Conservation (phyloP, 371 early-diverging fungal species). For the Blakeslea trispora region DNA sequence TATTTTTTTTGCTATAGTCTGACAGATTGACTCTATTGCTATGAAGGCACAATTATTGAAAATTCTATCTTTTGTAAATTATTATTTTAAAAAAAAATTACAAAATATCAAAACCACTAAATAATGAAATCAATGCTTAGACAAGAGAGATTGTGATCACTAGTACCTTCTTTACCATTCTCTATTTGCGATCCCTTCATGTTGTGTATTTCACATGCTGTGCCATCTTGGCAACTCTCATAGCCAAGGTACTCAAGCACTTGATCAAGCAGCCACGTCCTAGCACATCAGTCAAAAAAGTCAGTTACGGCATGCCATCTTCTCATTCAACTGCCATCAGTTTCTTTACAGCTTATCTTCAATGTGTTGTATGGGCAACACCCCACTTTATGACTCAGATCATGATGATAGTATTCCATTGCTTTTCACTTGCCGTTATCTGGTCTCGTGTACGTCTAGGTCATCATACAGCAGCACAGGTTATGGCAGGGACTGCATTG, state of each 20-base stretch:
- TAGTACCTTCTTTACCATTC: slow-evolving; percentile 17
- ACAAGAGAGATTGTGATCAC: slow-evolving; percentile 17
- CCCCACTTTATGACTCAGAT: neutral
- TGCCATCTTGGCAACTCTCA: slow-evolving; percentile 23
- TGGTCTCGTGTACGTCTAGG: slow-evolving; percentile 60
- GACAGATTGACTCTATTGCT: too few species aligned
- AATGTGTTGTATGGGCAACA: slow-evolving; percentile 27
- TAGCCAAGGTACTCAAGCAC: slow-evolving; percentile 52
- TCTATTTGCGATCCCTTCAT: slow-evolving; percentile 37
- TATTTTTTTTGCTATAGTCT: too few species aligned
- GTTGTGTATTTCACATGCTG: slow-evolving; percentile 32
- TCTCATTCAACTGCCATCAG: slow-evolving; percentile 75
- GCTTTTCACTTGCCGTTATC: slow-evolving; percentile 44
- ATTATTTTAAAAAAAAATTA: too few species aligned
- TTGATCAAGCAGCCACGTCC: slow-evolving; percentile 52
- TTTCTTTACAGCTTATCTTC: slow-evolving; percentile 62
- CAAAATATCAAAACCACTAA: too few species aligned
- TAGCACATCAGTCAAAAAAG: slow-evolving; percentile 5
- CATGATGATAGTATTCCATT: slow-evolving; percentile 18
- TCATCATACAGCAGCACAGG: slow-evolving; percentile 56
- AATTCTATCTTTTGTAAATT: slow-evolving; percentile 16
- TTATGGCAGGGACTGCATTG: slow-evolving; percentile 45
- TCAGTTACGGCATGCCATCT: slow-evolving; percentile 75
- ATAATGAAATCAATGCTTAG: neutral
- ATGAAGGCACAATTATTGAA: slow-evolving; percentile 6